phyloP scores from a whole-genome alignment of 2,329 filamentous ascomycete genomes.

The Fusarium zealandicum region DNA sequence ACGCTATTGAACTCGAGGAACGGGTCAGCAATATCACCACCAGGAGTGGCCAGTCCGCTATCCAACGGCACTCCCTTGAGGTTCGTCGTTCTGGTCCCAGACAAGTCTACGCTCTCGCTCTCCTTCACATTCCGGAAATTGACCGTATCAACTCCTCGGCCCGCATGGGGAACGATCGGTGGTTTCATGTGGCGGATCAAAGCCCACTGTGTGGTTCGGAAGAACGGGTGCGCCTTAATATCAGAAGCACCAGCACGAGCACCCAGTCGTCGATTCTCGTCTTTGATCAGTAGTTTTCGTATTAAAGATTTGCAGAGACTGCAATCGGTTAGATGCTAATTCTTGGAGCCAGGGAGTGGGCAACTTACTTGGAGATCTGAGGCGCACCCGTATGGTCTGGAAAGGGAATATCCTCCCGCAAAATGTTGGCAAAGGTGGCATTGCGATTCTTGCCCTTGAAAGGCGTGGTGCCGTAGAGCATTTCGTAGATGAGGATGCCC shows the following conservation, averaged over 20 bases:
- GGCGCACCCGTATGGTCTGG: constrained; percentile 85
- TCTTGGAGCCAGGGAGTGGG: background rate
- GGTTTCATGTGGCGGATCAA: constrained; percentile 97
- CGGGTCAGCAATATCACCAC: constrained; percentile 82
- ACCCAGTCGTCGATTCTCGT: constrained; percentile 90
- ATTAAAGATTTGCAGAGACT: constrained; percentile 97
- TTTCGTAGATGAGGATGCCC: constrained; percentile 97
- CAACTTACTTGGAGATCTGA: constrained; percentile 86
- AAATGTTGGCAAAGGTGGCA: constrained; percentile 95
- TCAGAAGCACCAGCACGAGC: constrained; percentile 95
- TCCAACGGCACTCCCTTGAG: constrained; percentile 85
- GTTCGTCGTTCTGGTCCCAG: constrained; percentile 60
- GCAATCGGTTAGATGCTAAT: background rate
- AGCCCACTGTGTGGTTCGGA: constrained; percentile 95
- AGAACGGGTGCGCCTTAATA: constrained; percentile 96
- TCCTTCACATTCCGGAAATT: constrained; percentile 99
- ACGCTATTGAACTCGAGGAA: constrained; percentile 99
- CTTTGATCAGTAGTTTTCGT: constrained; percentile 96
- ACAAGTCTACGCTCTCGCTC: constrained; percentile 90
- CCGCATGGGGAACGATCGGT: constrained; percentile 92
- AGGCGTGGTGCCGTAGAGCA: constrained; percentile 97
- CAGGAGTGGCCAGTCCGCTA: constrained; percentile 84
- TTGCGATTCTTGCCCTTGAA: constrained; percentile 99
- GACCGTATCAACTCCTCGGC: constrained; percentile 88
- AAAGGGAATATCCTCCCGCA: constrained; percentile 94